Evolutionary conservation across 306 rosid genomes (phyloP).

Genomic region (Mimosa bimucronata): DNA sequence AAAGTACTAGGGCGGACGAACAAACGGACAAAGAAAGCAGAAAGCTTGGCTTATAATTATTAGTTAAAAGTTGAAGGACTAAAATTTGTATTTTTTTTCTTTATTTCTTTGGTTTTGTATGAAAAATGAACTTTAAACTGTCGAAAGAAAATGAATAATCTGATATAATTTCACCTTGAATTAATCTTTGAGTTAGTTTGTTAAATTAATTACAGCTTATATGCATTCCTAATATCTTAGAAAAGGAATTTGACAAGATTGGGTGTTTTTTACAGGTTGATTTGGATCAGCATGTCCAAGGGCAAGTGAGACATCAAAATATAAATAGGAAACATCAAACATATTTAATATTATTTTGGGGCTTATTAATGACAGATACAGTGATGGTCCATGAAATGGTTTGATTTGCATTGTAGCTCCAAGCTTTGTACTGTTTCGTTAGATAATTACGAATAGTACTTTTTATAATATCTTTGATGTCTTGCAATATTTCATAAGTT

Average conservation of each 20-base stretch:
- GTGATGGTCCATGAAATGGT: slow-evolving; percentile 11
- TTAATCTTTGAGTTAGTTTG: not conserved
- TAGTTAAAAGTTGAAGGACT: too few relatives aligned
- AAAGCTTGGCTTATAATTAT: too few relatives aligned
- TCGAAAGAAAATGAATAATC: not conserved
- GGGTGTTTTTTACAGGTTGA: slow-evolving; percentile 35
- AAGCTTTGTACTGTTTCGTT: slow-evolving; percentile 6
- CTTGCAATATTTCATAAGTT: not conserved
- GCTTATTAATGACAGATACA: not conserved
- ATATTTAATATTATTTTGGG: slow-evolving; percentile 9
- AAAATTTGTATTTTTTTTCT: too few relatives aligned
- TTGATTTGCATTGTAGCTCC: not conserved
- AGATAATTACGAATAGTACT: slow-evolving; percentile 6
- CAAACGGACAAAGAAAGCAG: too few relatives aligned
- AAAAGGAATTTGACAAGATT: not conserved
- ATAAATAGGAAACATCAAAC: not conserved
- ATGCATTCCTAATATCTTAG: not conserved
- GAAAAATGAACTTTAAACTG: not conserved
- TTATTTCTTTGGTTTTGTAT: too few relatives aligned
- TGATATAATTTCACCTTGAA: not conserved
- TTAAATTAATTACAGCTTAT: not conserved
- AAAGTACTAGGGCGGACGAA: too few relatives aligned
- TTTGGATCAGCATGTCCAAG: slow-evolving; percentile 20
- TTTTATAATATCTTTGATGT: not conserved
- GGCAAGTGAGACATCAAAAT: not conserved